phyloP scores from a whole-genome alignment of 257 asterid species.

The Solanum microdontum region DNA sequence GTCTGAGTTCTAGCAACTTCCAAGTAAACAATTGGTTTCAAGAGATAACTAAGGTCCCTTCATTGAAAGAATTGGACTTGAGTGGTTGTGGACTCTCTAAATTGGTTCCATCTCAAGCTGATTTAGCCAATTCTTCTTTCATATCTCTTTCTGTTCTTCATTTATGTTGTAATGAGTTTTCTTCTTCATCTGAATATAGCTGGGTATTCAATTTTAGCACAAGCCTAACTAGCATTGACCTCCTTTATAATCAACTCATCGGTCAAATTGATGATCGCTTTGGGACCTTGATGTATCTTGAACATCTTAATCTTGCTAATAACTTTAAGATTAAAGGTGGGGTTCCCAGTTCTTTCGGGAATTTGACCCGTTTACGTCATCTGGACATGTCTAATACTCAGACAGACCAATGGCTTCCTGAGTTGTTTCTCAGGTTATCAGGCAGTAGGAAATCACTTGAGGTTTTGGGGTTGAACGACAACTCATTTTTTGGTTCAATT shows the following conservation, averaged over 20 bases:
- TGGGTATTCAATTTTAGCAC: conserved; percentile 6
- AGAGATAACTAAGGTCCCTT: neutral
- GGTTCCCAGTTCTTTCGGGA: neutral
- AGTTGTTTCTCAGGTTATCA: neutral
- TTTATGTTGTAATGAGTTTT: neutral
- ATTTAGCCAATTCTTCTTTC: neutral
- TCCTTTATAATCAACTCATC: neutral
- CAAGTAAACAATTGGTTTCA: neutral
- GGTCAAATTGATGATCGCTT: neutral
- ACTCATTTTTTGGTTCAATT: neutral
- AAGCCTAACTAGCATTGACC: neutral
- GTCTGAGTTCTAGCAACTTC: neutral
- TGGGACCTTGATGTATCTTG: neutral
- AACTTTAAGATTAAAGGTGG: neutral
- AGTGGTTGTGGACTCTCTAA: neutral
- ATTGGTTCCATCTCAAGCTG: neutral
- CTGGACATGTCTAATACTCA: neutral
- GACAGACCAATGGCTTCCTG: neutral
- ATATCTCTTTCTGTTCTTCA: conserved; percentile 1
- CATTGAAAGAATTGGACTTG: neutral
- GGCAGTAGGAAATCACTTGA: neutral
- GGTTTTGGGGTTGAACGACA: neutral
- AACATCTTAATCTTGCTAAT: neutral
- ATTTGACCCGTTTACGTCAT: neutral
- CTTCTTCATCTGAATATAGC: neutral